Base-by-base conservation (phyloP, 805 yeast genomes). In the Candida nanaspora region DNA sequence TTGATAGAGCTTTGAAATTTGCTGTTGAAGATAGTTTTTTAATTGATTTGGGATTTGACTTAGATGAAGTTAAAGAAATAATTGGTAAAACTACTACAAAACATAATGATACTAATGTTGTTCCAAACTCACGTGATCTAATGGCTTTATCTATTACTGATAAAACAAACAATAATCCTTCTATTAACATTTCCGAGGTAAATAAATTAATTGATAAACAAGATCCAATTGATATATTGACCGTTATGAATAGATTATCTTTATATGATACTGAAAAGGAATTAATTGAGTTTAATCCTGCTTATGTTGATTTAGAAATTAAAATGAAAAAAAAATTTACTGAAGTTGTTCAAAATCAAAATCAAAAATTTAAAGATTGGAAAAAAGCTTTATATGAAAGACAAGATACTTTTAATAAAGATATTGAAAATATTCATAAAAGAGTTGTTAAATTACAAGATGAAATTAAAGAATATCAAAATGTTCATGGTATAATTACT, bases 351-450 rank as follows among this genome's bases (percentile, higher is more conserved):
- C 53, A 59, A 13, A 41, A 51, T 3, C 82, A 82, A 52, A 86
- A 80, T 45, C 61, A 55, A 36, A 70, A 74, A 46, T 80, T 81
- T 47, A 74, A 72, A 51, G 77, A 72, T 26, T 80, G 86, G 86
- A 78, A 78, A 51, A 60, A 57, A 41, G 74, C 74, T 0, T 61
- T 83, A 37, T 65, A 72, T 38, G 66, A 65, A 16, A 74, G 74
- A 51, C 88, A 82, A 57, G 64, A 62, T n/a, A 57, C 57, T 40
- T 71, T 76, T 46, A 81, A 81, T 48, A 57, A 63, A 34, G 82
- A 75, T 41, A 70, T 82, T 42, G 78, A 72, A 41, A 52, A 47
- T 10, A 45, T 65, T 37, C 72, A 71, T 45, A 49, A 50, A 14
- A 49, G 59, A 19, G 56, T 74, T 28, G 51, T 66, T 14, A 43